Evolutionary conservation across 805 yeast species (phyloP), one percentile per base, ranked within the genome.

Genomic region (Candida endomychidarum): DNA sequence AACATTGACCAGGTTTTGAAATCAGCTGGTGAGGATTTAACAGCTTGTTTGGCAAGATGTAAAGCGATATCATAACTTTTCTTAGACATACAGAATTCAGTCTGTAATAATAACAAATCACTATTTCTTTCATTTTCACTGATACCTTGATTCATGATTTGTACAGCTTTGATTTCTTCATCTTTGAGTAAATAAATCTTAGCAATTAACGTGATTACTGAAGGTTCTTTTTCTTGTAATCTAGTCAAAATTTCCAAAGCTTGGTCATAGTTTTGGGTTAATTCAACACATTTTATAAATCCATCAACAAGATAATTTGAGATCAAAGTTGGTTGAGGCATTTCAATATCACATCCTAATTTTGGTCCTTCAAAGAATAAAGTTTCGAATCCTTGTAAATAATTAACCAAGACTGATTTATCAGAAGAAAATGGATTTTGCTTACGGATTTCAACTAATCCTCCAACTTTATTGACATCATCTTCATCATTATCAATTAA

Each of bases 361-460:
- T 70, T 75, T 16, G 78, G 72, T 10, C 96, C 96, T 23, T 75
- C 73, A 49, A 65, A 67, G 56, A 83, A 88, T 43, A 88, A 70
- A 38, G 62, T 57, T 57, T 82, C 88, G 56, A 85, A 85, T 1
- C 81, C 86, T 16, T 65, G 63, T 38, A 86, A 57, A 55, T 87
- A 87, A 38, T 62, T 58, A 19, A 57, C 52, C 46, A 69, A 53
- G 24, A 65, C 51, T 31, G 53, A 56, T 39, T 65, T 63, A 8
- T 67, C 64, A 22, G 62, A 64, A 19, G 70, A 56, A 45, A 93
- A 75, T 4, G 97, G 97, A 52, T 88, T 84, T 41, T 87, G 71
- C 43, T 83, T 80, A 49, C 96, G 77, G 26, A 93, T 83, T 56
- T 90, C 96, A 8, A 89, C 95, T 41, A 93, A 53, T 67, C 84